Evolutionary conservation across 2,329 filamentous ascomycete genomes (phyloP), one percentile per base, ranked within the genome.

Genomic region (Falciphora oryzae): DNA sequence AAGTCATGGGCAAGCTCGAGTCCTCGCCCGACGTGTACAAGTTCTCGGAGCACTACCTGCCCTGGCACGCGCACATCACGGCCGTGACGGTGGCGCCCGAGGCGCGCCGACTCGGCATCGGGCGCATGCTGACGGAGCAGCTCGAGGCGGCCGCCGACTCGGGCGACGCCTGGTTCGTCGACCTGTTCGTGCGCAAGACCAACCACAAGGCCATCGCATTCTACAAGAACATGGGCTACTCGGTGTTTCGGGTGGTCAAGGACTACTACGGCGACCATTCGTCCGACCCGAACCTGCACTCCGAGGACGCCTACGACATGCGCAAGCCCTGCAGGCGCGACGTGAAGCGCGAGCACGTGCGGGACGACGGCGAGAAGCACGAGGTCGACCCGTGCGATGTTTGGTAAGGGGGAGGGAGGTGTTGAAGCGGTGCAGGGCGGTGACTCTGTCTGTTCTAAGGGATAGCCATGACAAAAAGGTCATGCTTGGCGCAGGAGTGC

Each of bases 1-100:
- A n/a, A 97, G 93, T 99, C 74, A 96, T 99, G 86, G 95, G 94
- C 74, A 99, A 99, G 80, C 85, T 96, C 66, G 94, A 98, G 80
- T 89, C 92, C 68, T 96, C 92, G 64, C 89, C 91, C 22, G 82
- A 91, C 59, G 87, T 88, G 63, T 85, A 90, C 75, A 83, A 86
- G 66, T 87, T 87, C 72, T 95, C 92, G 62, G 84, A 89, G 72
- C 93, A 97, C 79, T 96, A 96, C 79, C 89, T 97, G n/a, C 94
- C 94, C n/a, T 98, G 93, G 92, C 95, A 99, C 79, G 94, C 93
- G 27, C 95, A 99, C 78, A 96, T 99, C 74, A 99, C 95, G 5
- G 95, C 94, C 50, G 83, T 99, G 63, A 98, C 95, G 0, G 92
- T 99, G 27, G 89, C 94, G 0, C 95, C 95, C 0, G 87, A 89